Percentiles rank a stretch among this genome's conserved stretches.
phyloP scores from a whole-genome alignment of 2,329 filamentous ascomycete genomes.

The Cladosporium sp. region DNA sequence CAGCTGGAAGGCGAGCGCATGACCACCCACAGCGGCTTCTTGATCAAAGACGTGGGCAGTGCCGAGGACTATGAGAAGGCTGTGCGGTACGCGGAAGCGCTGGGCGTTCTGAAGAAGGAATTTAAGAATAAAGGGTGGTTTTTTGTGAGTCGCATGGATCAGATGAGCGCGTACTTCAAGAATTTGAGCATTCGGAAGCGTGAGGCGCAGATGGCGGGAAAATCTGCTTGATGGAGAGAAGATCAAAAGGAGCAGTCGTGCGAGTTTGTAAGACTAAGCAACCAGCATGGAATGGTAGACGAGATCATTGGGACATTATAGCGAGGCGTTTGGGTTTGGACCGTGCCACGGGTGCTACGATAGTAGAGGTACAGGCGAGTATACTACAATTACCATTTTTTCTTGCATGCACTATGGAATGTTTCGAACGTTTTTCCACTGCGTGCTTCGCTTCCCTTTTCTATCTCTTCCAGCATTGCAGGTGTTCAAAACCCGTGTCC shows the following conservation, averaged over 20 bases:
- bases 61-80: conserved; percentile 69
- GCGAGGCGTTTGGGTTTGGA: conserved; percentile 13
- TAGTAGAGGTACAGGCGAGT: neutral
- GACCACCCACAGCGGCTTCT: conserved; percentile 76
- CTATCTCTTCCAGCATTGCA: neutral
- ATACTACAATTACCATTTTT: neutral
- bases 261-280: neutral
- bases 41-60: conserved; percentile 78
- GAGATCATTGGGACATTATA: neutral
- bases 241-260: conserved; percentile 17
- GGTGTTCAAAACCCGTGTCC: neutral
- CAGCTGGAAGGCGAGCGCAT: conserved; percentile 96
- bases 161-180: conserved; percentile 74
- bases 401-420: neutral
- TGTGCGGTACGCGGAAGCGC: conserved; percentile 76
- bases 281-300: neutral
- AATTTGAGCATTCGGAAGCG: conserved; percentile 53
- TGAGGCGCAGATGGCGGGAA: conserved; percentile 17
- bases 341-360: neutral
- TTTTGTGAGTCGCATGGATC: conserved; percentile 88
- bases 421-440: neutral
- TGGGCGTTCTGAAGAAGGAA: conserved; percentile 87
- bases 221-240: neutral
- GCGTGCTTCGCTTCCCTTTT: neutral
- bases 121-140: conserved; percentile 79